Conservation (phyloP, 108 stramenopile genomes). For the Stephanodiscus minutulus region DNA sequence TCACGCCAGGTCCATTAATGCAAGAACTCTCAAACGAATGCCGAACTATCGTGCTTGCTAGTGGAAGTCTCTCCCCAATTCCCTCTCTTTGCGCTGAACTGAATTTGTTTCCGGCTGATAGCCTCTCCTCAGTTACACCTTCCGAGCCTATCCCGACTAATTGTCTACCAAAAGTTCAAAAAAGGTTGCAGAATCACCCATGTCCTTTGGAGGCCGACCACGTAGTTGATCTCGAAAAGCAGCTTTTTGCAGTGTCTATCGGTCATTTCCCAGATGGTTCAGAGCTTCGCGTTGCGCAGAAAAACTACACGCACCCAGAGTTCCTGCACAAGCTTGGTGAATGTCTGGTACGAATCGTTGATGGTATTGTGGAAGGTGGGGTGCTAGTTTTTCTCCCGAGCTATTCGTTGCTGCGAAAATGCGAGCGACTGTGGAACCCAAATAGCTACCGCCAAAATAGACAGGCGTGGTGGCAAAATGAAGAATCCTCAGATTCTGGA, state of each 20-base stretch:
- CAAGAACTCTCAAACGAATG: slow-evolving; percentile 52
- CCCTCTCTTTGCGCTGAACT: slow-evolving; percentile 76
- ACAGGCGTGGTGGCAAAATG: slow-evolving; percentile 19
- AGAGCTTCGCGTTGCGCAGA: slow-evolving; percentile 56
- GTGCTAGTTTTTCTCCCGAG: slow-evolving; percentile 77
- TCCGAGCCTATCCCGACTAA: slow-evolving; percentile 4
- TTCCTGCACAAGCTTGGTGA: slow-evolving; percentile 71
- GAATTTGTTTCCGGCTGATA: slow-evolving; percentile 43
- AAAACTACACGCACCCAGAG: slow-evolving; percentile 48
- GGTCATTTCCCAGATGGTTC: slow-evolving; percentile 73
- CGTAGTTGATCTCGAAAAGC: slow-evolving; percentile 68
- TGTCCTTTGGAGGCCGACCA: slow-evolving; percentile 80
- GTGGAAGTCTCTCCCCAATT: slow-evolving; percentile 73
- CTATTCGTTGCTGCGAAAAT: slow-evolving; percentile 63
- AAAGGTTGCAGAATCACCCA: slow-evolving; percentile 62
- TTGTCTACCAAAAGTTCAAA: slow-evolving; percentile 10
- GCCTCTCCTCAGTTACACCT: neutral
- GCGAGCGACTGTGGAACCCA: slow-evolving; percentile 60
- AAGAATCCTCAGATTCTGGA: slow-evolving; percentile 7
- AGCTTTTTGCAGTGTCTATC: slow-evolving; percentile 66
- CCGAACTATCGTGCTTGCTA: slow-evolving; percentile 68
- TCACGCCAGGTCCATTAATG: slow-evolving; percentile 66
- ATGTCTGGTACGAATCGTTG: slow-evolving; percentile 62
- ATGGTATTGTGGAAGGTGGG: slow-evolving; percentile 65
- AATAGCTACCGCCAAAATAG: slow-evolving; percentile 8